phyloP scores from a whole-genome alignment of 1,284 basidiomycete genomes.

The Pisolithus thermaeus region DNA sequence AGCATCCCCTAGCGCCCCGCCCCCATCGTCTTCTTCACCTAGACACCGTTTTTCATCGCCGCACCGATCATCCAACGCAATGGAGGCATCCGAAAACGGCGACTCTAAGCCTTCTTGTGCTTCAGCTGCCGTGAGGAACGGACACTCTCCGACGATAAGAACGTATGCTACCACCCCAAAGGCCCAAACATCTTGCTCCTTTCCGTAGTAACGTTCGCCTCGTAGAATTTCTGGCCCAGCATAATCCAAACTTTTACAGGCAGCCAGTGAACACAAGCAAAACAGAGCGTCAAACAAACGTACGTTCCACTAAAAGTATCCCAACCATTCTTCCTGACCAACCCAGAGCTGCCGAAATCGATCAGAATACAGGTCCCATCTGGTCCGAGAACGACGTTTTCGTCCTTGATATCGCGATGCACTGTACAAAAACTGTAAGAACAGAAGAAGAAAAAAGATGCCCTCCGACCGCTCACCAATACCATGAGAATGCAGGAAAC shows the following conservation, averaged over 20 bases:
- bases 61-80: constrained; percentile 72
- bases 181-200: constrained; percentile 98
- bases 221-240: constrained; percentile 95
- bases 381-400: constrained; percentile 85
- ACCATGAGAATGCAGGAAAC: constrained; percentile 87
- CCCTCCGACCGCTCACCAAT: constrained; percentile 51
- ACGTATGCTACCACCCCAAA: constrained; percentile 98
- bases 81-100: constrained; percentile 66
- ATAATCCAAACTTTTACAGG: constrained; percentile 73
- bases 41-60: constrained; percentile 63
- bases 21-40: constrained; percentile 72
- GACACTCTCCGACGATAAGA: constrained; percentile 91
- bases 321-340: constrained; percentile 81
- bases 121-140: constrained; percentile 83
- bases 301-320: constrained; percentile 94
- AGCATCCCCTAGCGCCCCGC: constrained; percentile 76
- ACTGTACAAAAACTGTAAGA: constrained; percentile 43
- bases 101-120: constrained; percentile 75
- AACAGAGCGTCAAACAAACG: constrained; percentile 32
- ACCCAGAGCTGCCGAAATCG: constrained; percentile 92
- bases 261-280: constrained; percentile 3
- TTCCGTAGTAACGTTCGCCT: constrained; percentile 91
- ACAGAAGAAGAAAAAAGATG: constrained; percentile 4
- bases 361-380: constrained; percentile 84
- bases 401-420: constrained; percentile 98